phyloP scores from a whole-genome alignment of 179 eudicot species.

The Beta corolliflora region DNA sequence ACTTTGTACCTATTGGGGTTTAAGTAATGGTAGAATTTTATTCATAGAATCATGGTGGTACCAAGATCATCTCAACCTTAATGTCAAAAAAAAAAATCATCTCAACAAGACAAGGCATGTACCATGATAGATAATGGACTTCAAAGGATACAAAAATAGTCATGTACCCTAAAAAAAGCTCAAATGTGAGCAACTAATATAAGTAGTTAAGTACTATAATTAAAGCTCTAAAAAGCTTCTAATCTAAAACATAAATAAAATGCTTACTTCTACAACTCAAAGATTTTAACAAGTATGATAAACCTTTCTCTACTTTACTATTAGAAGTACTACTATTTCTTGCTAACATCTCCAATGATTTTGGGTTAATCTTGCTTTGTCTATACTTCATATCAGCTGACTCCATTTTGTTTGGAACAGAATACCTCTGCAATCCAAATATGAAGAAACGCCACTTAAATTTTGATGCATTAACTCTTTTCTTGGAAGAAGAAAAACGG shows the following conservation, averaged over 20 bases:
- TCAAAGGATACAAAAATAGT: no score
- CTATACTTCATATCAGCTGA: constrained; percentile 32
- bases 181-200: no score
- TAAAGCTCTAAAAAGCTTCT: not conserved
- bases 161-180: no score
- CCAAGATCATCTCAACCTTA: no score
- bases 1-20: no score
- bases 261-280: constrained; percentile 28
- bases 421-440: constrained; percentile 23
- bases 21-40: no score
- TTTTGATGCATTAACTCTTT: constrained; percentile 14
- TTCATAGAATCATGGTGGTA: no score
- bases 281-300: constrained; percentile 26
- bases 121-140: no score
- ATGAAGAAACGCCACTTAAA: constrained; percentile 23
- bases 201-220: no score
- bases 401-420: constrained; percentile 16
- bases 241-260: constrained; percentile 17
- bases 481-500: not conserved
- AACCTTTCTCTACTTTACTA: constrained; percentile 18
- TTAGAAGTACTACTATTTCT: constrained; percentile 11
- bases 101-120: no score
- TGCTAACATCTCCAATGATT: constrained; percentile 26
- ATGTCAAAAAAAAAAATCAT: no score
- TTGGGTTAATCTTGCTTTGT: constrained; percentile 20